Percentiles rank a stretch among this genome's conserved stretches.
Evolutionary conservation across 345 rosid genomes (phyloP).

Genomic region (Xanthoceras sorbifolium): DNA sequence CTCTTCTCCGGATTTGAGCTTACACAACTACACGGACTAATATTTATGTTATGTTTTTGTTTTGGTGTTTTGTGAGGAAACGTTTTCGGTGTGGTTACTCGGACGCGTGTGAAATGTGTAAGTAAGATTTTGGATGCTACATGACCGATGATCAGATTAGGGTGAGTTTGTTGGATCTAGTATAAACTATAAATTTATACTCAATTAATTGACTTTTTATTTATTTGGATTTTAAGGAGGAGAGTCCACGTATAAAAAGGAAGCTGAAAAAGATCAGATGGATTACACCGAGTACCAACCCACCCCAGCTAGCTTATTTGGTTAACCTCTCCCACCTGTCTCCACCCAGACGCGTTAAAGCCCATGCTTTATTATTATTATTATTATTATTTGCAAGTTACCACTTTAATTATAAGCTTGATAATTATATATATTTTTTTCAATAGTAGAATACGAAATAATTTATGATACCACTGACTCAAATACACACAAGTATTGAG

Average conservation of each 20-base stretch:
- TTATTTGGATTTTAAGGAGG: not conserved
- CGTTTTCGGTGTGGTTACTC: not conserved
- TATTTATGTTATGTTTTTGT: not conserved
- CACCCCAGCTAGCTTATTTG: not conserved
- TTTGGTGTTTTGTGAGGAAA: not conserved
- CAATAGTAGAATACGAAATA: too few species aligned
- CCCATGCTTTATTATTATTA: too few species aligned
- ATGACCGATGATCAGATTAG: not conserved
- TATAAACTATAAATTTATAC: too few species aligned
- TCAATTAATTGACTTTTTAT: not conserved
- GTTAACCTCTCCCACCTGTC: not conserved
- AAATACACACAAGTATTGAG: too few species aligned
- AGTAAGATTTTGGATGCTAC: not conserved
- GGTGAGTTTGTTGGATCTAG: too few species aligned
- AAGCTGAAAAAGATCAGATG: not conserved
- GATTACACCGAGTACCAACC: conserved; percentile 6
- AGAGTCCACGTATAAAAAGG: not conserved
- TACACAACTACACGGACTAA: not conserved
- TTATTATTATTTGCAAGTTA: too few species aligned
- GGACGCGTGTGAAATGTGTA: not conserved
- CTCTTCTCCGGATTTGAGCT: conserved; percentile 4
- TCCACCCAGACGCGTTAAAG: not conserved
- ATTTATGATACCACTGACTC: too few species aligned
- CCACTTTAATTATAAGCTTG: too few species aligned
- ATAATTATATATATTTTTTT: too few species aligned